Percentiles rank a stretch among this genome's conserved stretches.
Conservation (phyloP, 2,329 filamentous ascomycete genomes). For the Chalara sp. region DNA sequence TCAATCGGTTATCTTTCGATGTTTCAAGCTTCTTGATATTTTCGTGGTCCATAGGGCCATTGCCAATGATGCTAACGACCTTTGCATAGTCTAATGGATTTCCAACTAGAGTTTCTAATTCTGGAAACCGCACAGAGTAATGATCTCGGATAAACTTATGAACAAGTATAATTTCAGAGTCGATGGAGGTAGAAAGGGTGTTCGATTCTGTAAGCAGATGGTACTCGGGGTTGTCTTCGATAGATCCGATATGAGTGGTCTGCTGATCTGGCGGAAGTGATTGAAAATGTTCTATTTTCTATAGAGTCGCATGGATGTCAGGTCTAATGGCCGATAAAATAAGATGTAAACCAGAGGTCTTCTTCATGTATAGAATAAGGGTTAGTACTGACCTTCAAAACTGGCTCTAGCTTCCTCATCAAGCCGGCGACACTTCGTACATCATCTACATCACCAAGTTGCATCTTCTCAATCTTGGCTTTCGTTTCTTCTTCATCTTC, state of each 20-base stretch:
- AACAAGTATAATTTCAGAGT: conserved; percentile 84
- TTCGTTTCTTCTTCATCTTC: conserved; percentile 64
- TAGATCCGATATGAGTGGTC: conserved; percentile 65
- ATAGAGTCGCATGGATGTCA: conserved; percentile 52
- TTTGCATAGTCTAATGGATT: conserved; percentile 94
- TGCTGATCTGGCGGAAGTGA: conserved; percentile 58
- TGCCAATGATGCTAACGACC: conserved; percentile 86
- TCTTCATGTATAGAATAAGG: conserved; percentile 23
- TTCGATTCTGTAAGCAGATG: conserved; percentile 84
- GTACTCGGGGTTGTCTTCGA: conserved; percentile 91
- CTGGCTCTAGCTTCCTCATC: conserved; percentile 74
- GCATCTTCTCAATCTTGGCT: conserved; percentile 76
- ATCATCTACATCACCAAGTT: conserved; percentile 65
- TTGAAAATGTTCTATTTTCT: conserved; percentile 79
- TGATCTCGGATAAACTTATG: conserved; percentile 97
- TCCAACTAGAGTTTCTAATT: conserved; percentile 82
- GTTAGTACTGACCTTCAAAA: conserved; percentile 66
- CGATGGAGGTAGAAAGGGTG: conserved; percentile 83
- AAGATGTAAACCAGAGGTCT: conserved; percentile 55
- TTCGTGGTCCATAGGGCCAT: conserved; percentile 76
- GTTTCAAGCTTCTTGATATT: conserved; percentile 75
- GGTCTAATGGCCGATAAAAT: conserved; percentile 52
- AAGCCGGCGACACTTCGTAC: conserved; percentile 72
- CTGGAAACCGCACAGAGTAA: conserved; percentile 89
- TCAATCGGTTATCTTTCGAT: conserved; percentile 71